Evolutionary conservation across 805 yeast species (phyloP), one percentile per base, ranked within the genome.

Genomic region (Starmerella kuoi): DNA sequence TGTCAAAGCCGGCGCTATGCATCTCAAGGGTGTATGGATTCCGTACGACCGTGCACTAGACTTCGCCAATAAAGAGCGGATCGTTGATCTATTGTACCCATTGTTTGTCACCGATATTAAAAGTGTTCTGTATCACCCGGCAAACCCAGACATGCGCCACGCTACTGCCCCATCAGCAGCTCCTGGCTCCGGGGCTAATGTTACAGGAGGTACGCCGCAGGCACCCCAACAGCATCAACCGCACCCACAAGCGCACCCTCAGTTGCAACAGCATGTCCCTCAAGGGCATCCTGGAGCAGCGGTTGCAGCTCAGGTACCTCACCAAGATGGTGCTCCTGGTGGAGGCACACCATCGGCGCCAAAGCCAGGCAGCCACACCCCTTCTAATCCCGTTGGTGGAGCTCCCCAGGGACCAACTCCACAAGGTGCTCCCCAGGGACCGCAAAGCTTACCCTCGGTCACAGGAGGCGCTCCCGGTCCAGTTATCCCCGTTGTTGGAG

Each of bases 21-120:
- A 82, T 60, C 65, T 82, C 53, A 82, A 82, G 63, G 94, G 94
- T 30, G 93, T 82, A 36, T 82, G 94, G 94, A 80, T 82, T 45
- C 93, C 94, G 1, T 80, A 79, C 56, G 88, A 81, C 48, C 66
- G 91, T 38, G 94, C 93, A 1, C 65, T 76, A 36, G 79, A 79
- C 26, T 77, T 81, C 74, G 93, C 94, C 15, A 79, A 79, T 60
- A 67, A 78, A 48, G 91, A 82, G 58, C 80, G 83, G 31, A 79
- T 79, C 46, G 74, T 72, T 22, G 84, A 78, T 51, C 55, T 72
- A 30, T 65, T 79, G 46, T 77, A 76, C 54, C 84, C 85, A 2
- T 63, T 79, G 36, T 77, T 79, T 59, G 86, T 80, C 28, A 69
- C 79, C 41, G 88, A 82, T 58, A 79, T 82, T 55, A 78, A 79